Conservation (phyloP, 176 grass and related monocot genomes). For the Panicum miliaceum region DNA sequence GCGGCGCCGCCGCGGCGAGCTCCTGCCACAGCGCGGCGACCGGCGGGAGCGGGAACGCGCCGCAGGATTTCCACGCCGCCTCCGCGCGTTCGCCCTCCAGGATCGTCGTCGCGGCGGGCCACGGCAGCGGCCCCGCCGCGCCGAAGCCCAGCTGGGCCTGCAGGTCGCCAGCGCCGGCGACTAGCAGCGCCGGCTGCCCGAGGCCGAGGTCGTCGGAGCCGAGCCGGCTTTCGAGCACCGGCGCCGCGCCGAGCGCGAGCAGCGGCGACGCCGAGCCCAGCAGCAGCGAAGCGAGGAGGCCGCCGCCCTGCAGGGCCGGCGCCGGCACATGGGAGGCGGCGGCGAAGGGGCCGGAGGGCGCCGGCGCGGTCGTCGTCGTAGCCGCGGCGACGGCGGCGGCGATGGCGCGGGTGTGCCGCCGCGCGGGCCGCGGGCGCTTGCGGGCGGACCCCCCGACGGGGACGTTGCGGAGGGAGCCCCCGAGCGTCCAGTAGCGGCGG, state of each 20-base stretch:
- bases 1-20: constrained; percentile 22
- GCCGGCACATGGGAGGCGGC: neutral
- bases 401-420: neutral
- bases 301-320: neutral
- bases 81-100: neutral
- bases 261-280: constrained; percentile 26
- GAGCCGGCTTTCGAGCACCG: constrained; percentile 44
- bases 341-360: neutral
- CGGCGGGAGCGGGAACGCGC: neutral
- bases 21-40: constrained; percentile 47
- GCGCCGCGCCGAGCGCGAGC: constrained; percentile 19
- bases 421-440: constrained; percentile 51
- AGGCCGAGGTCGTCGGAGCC: constrained; percentile 52
- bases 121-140: neutral
- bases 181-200: neutral
- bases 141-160: neutral
- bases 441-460: constrained; percentile 67
- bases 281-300: constrained; percentile 37
- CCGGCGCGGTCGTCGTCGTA: neutral
- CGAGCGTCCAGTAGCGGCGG: constrained; percentile 83
- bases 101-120: neutral
- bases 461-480: constrained; percentile 72
- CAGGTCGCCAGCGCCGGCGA: constrained; percentile 29
- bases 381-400: neutral
- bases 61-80: neutral